These are phyloP conservation scores for Naganishia vishniacii DNA, from an alignment of 768 basidiomycete species.

Conservation along the genomic window DNA sequence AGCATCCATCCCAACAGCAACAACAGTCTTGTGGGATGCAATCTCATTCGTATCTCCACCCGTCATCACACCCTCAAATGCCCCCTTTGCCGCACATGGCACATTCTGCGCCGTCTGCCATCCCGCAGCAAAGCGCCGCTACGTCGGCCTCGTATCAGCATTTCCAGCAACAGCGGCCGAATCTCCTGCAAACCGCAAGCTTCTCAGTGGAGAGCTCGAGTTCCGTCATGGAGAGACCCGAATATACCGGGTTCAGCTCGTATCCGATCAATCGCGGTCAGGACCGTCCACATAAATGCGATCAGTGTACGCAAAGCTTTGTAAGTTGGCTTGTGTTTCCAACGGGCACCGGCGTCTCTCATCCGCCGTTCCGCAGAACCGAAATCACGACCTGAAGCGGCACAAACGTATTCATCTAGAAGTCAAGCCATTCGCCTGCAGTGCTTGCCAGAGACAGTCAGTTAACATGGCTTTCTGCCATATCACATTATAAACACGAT, in stretches of 20 bases:
- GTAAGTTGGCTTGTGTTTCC: neutral
- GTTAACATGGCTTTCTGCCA: constrained; percentile 3
- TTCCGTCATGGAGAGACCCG: neutral
- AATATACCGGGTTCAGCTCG: constrained; percentile 13
- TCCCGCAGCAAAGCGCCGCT: constrained; percentile 6
- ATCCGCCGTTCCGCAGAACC: constrained; percentile 41
- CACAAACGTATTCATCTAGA: constrained; percentile 49
- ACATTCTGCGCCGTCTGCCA: constrained; percentile 5
- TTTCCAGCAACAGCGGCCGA: constrained; percentile 12
- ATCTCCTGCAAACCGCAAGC: neutral
- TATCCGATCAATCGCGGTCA: constrained; percentile 13
- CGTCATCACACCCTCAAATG: constrained; percentile 3
- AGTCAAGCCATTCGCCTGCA: constrained; percentile 49
- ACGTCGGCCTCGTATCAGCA: neutral
- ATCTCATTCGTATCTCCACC: neutral
- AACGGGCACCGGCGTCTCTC: no score
- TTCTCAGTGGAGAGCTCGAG: neutral
- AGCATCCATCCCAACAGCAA: neutral
- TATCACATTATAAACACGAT: neutral
- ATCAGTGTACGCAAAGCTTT: constrained; percentile 49
- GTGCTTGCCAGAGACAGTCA: constrained; percentile 48
- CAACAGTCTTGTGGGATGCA: neutral
- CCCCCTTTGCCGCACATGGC: constrained; percentile 11
- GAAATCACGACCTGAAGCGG: constrained; percentile 50
- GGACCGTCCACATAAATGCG: constrained; percentile 49